phyloP scores from a whole-genome alignment of 331 rosid genomes.

The Quercus tomentella region DNA sequence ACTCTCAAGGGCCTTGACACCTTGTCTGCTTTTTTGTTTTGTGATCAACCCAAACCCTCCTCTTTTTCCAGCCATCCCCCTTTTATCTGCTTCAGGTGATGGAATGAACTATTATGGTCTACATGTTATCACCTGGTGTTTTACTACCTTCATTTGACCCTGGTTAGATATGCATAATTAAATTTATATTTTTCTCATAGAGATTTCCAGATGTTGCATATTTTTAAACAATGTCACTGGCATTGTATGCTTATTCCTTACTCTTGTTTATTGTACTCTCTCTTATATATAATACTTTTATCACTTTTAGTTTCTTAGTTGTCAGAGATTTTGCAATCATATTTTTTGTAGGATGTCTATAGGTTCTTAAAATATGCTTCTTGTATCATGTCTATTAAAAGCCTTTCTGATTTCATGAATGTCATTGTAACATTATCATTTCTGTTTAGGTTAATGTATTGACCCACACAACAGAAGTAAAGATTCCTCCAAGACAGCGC shows the following conservation, averaged over 20 bases:
- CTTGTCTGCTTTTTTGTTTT: too few relatives aligned
- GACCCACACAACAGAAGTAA: constrained; percentile 51
- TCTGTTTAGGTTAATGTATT: constrained; percentile 57
- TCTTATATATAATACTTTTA: background rate
- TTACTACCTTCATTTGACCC: background rate
- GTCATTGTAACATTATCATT: constrained; percentile 2
- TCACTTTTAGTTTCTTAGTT: background rate
- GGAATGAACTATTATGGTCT: background rate
- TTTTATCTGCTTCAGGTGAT: background rate
- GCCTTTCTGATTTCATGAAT: background rate
- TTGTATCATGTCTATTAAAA: background rate
- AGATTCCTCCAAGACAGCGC: constrained; percentile 27
- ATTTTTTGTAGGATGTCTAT: background rate
- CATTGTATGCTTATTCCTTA: background rate
- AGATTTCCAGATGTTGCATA: background rate
- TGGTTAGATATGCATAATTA: background rate
- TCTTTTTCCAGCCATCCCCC: background rate
- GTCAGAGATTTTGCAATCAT: background rate
- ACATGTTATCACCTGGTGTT: background rate
- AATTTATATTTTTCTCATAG: background rate
- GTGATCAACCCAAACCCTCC: background rate
- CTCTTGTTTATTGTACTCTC: background rate
- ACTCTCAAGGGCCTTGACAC: background rate
- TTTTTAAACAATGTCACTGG: background rate
- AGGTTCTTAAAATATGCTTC: background rate